Percentiles rank a stretch among this genome's conserved stretches.
These are phyloP conservation scores for Croton setiger DNA, from an alignment of 441 rosid species.

Conservation along the genomic window DNA sequence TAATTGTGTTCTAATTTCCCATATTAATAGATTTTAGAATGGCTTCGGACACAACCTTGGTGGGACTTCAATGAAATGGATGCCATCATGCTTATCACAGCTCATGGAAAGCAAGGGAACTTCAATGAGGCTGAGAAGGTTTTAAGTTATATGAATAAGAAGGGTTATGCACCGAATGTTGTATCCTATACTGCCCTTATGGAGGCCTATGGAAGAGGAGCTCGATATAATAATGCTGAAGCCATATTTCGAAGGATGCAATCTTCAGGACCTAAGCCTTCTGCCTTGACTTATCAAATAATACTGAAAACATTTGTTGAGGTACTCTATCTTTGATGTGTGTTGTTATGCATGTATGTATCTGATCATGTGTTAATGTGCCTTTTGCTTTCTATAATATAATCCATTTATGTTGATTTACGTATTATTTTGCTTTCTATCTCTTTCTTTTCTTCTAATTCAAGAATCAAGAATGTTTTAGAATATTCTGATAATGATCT, in stretches of 20 bases:
- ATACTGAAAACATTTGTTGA: conserved; percentile 82
- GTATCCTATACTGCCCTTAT: conserved; percentile 84
- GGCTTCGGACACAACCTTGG: conserved; percentile 83
- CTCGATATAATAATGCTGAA: conserved; percentile 78
- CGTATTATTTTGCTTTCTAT: not conserved
- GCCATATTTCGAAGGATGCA: conserved; percentile 93
- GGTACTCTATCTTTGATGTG: conserved; percentile 32
- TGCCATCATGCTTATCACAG: conserved; percentile 80
- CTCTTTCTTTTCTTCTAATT: not conserved
- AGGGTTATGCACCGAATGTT: conserved; percentile 67
- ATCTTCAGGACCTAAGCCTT: conserved; percentile 89
- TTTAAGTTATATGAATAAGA: conserved; percentile 60
- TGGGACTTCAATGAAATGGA: conserved; percentile 94
- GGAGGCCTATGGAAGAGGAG: conserved; percentile 96
- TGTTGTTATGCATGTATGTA: not conserved
- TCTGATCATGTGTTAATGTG: not conserved
- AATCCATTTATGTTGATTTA: not conserved
- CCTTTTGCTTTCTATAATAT: not conserved
- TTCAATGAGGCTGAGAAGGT: conserved; percentile 82
- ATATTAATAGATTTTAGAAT: conserved; percentile 72
- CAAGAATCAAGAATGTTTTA: not conserved
- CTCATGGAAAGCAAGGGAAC: conserved; percentile 87
- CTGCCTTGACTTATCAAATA: conserved; percentile 88
- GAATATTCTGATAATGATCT: not conserved
- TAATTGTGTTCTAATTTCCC: conserved; percentile 9